Conservation (phyloP, 345 rosid genomes). For the Crucihimalaya himalaica region DNA sequence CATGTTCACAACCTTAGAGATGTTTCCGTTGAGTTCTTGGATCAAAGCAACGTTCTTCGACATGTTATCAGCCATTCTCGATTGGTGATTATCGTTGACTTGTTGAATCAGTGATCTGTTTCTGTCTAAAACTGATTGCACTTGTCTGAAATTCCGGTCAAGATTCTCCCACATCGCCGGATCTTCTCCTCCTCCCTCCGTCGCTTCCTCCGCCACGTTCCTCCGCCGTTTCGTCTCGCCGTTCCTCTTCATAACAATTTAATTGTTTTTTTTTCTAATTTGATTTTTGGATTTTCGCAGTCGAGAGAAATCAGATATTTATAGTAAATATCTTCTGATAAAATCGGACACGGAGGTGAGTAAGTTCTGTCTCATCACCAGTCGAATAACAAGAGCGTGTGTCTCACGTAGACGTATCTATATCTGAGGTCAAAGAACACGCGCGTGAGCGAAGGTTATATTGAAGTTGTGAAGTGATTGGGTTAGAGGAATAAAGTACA, state of each 20-base stretch:
- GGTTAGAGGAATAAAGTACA: constrained; percentile 28
- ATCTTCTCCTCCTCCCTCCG: constrained; percentile 46
- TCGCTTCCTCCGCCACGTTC: constrained; percentile 34
- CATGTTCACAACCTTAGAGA: constrained; percentile 73
- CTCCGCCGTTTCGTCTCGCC: constrained; percentile 38
- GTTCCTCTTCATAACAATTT: constrained; percentile 36
- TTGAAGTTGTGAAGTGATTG: constrained; percentile 18
- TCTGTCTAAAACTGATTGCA: constrained; percentile 79
- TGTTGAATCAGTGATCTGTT: constrained; percentile 79
- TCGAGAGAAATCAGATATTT: constrained; percentile 35
- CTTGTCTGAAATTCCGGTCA: constrained; percentile 58
- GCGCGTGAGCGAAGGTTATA: constrained; percentile 10
- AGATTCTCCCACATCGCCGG: constrained; percentile 61
- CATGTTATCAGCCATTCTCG: constrained; percentile 74
- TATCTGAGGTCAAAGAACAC: background rate
- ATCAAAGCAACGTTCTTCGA: constrained; percentile 85
- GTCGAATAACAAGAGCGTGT: background rate
- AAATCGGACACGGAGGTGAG: constrained; percentile 30
- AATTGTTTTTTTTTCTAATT: background rate
- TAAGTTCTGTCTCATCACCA: constrained; percentile 8
- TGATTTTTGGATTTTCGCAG: constrained; percentile 24
- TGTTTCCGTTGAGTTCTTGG: constrained; percentile 84
- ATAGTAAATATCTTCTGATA: constrained; percentile 39
- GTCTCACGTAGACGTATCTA: background rate
- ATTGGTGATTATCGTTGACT: constrained; percentile 89